A percentile compares a stretch with the other conserved stretches of the same genome.
Conservation (phyloP, 345 rosid genomes). For the Turnera subulata region DNA sequence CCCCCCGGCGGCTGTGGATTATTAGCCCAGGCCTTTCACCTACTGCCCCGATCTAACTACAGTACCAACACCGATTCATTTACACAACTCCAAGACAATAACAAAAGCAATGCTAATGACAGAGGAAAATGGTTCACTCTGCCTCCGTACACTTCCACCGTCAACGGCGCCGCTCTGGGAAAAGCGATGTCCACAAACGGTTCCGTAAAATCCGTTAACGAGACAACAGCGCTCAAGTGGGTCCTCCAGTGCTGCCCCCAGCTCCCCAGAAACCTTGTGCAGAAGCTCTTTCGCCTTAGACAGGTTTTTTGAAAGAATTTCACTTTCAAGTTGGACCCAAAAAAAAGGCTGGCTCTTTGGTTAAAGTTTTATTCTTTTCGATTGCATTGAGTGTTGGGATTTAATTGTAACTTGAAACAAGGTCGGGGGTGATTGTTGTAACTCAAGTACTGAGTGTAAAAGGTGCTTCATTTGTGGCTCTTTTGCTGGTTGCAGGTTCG, state of each 20-base stretch:
- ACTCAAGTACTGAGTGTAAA: no score
- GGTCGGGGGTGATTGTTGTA: no score
- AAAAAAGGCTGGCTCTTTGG: not conserved
- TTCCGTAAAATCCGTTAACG: constrained; percentile 15
- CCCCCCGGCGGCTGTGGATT: not conserved
- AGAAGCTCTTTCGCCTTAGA: constrained; percentile 82
- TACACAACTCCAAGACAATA: not conserved
- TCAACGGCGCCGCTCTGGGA: constrained; percentile 43
- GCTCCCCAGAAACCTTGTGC: constrained; percentile 75
- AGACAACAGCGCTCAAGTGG: constrained; percentile 80
- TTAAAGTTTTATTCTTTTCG: not conserved
- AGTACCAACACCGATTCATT: not conserved
- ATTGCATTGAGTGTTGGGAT: no score
- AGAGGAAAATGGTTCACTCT: constrained; percentile 63
- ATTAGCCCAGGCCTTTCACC: not conserved
- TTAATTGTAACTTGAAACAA: not conserved
- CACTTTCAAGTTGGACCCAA: not conserved
- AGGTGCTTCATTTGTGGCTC: no score
- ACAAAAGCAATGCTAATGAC: constrained; percentile 2
- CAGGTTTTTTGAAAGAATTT: constrained; percentile 71
- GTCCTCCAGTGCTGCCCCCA: constrained; percentile 77
- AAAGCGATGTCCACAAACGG: constrained; percentile 31
- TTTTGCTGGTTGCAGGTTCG: constrained; percentile 45
- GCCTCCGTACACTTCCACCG: constrained; percentile 53
- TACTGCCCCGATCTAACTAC: constrained; percentile 25